Evolutionary conservation across 192 early-diverging fungal species (phyloP).

Genomic region (Coemansia sp.): DNA sequence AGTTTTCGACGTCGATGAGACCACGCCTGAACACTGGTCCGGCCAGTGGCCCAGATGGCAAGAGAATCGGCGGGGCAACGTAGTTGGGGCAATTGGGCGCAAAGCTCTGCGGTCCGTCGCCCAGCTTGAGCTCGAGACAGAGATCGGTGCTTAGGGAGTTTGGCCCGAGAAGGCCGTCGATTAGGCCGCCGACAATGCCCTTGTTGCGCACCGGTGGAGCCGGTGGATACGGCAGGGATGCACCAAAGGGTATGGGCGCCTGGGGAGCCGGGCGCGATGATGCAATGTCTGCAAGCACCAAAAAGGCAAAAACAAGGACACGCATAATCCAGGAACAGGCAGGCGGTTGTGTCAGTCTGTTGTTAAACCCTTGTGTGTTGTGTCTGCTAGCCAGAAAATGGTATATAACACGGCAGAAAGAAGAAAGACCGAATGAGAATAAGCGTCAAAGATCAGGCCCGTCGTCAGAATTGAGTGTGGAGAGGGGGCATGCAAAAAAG

Average conservation of each 20-base stretch:
- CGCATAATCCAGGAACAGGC: constrained; percentile 22
- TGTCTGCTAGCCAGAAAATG: no score
- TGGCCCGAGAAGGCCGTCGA: constrained; percentile 39
- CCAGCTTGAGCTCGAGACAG: constrained; percentile 50
- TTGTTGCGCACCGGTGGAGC: constrained; percentile 43
- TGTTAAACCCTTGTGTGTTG: not conserved
- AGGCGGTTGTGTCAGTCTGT: not conserved
- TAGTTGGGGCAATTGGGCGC: constrained; percentile 51
- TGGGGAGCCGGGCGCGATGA: constrained; percentile 32
- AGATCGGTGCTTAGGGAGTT: constrained; percentile 43
- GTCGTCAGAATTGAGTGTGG: constrained; percentile 9
- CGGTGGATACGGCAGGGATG: constrained; percentile 29
- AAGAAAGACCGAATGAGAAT: not conserved
- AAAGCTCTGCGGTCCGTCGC: constrained; percentile 52
- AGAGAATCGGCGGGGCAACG: constrained; percentile 38
- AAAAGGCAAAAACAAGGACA: constrained; percentile 47
- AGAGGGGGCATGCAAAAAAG: not conserved
- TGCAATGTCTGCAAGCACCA: constrained; percentile 46
- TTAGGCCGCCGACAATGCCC: constrained; percentile 44
- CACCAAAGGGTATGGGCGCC: constrained; percentile 8
- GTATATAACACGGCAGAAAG: not conserved
- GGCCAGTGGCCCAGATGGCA: constrained; percentile 15
- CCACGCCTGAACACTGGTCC: constrained; percentile 43
- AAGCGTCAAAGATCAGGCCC: not conserved
- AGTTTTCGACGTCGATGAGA: constrained; percentile 45